Evolutionary conservation across 495 filamentous ascomycete species (phyloP).

Genomic region (Penicillium fimorum): DNA sequence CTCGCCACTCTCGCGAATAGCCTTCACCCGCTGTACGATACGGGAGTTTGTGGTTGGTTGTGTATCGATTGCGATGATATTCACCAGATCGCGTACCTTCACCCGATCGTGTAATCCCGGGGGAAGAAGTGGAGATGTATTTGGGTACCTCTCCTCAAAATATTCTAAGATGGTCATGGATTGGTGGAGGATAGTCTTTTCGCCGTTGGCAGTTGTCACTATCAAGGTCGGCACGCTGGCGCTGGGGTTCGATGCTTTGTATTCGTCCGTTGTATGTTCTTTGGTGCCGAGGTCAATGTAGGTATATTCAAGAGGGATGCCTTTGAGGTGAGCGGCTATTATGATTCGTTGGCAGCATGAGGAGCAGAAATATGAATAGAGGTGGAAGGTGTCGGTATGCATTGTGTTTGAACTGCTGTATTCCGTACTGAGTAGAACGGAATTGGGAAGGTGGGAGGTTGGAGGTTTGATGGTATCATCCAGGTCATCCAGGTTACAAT

Average conservation of each 20-base stretch:
- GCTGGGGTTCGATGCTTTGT: background rate
- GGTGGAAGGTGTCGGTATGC: background rate
- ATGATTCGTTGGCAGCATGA: background rate
- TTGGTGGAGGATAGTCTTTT: background rate
- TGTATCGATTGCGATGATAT: conserved; percentile 1
- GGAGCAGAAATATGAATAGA: background rate
- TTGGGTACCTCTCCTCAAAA: background rate
- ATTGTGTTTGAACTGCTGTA: background rate
- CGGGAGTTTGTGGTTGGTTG: background rate
- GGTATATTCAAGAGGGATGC: background rate
- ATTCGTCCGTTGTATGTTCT: background rate
- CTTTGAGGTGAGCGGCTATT: background rate
- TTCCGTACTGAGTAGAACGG: background rate
- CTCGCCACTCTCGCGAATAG: background rate
- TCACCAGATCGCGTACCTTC: background rate
- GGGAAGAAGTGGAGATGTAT: background rate
- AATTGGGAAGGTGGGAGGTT: no score
- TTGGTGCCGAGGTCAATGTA: background rate
- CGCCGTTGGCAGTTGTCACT: background rate
- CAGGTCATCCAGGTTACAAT: no score
- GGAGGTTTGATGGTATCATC: no score
- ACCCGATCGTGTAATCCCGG: background rate
- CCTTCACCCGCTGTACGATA: background rate
- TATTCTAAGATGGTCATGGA: background rate
- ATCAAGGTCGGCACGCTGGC: background rate